Evolutionary conservation across 108 stramenopile genomes (phyloP), one percentile per base, ranked within the genome.

Genomic region (Cyclotella baltica): DNA sequence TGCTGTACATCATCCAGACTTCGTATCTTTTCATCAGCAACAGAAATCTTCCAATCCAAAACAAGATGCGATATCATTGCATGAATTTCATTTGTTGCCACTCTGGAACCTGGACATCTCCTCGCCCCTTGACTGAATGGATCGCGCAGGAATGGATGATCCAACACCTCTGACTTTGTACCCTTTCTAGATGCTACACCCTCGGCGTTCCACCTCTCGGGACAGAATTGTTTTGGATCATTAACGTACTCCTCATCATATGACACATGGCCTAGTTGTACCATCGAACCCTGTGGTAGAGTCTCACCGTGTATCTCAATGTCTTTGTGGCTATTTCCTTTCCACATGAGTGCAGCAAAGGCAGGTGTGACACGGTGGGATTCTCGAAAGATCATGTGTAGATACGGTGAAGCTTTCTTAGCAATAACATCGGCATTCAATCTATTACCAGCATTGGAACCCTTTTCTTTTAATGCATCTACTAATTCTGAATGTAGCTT

Each of bases 91-190:
- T 72, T 59, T 19, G 13, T 27, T 29, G 81, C 81, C 0, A 82
- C 81, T 20, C 81, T 23, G 16, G 23, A 28, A 18, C 81, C 81
- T 22, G 81, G 81, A 72, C 81, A 82, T 27, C 40, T 38, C 13
- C 81, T 46, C 4, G 81, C 72, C 15, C 81, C 81, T 65, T 71
- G 70, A 6, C 70, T 71, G 71, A 82, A 82, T 23, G 81, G 81
- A n/a, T 76, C 81, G n/a, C 27, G 20, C 6, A 62, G 63, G 11
- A 75, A 53, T 11, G 59, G 27, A 43, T 72, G 69, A 36, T 82
- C 81, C 19, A 82, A 28, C 0, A 65, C 46, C 33, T 77, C 53
- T 0, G 57, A 61, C 10, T 28, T 23, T 25, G 75, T 70, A n/a
- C 76, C 81, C 47, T 76, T 76, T 35, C 81, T 29, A 5, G 58